Percentiles rank a stretch among this genome's conserved stretches.
These are phyloP conservation scores for Monosporascus sp. DNA, from an alignment of 2,329 filamentous ascomycete genomes.

Conservation along the genomic window DNA sequence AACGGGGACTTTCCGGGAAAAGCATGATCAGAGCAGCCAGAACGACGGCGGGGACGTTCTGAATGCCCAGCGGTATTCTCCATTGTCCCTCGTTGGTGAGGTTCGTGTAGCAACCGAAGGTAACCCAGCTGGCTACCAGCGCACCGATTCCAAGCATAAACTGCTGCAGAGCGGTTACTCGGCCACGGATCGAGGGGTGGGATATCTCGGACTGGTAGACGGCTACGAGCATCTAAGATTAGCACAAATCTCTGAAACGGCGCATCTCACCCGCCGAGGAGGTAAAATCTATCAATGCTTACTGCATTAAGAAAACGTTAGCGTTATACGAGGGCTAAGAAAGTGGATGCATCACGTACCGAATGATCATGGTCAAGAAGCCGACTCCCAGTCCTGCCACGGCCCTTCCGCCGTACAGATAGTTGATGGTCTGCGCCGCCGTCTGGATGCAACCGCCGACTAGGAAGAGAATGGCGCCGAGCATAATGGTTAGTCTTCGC, in stretches of 20 bases:
- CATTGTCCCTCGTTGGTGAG: conserved; percentile 30
- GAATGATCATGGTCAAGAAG: conserved; percentile 36
- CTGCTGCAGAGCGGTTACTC: conserved; percentile 71
- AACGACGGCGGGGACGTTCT: conserved; percentile 62
- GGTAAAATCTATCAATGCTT: not conserved
- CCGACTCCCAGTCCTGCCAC: conserved; percentile 61
- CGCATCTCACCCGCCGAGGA: not conserved
- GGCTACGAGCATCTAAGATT: conserved; percentile 29
- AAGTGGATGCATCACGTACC: conserved; percentile 18
- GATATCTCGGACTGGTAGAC: conserved; percentile 76
- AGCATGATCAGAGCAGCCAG: conserved; percentile 58
- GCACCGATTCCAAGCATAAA: conserved; percentile 78
- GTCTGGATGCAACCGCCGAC: conserved; percentile 71
- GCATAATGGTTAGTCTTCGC: conserved; percentile 61
- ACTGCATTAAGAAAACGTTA: conserved; percentile 7
- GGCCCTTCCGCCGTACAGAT: conserved; percentile 64
- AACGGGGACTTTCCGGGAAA: conserved; percentile 69
- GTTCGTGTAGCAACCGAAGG: conserved; percentile 48
- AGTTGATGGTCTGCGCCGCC: conserved; percentile 51
- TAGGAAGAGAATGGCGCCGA: conserved; percentile 66
- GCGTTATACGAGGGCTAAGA: conserved; percentile 41
- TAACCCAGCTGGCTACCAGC: conserved; percentile 67
- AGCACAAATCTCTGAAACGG: not conserved
- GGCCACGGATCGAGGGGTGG: conserved; percentile 71
- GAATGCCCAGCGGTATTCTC: conserved; percentile 63